Base-by-base conservation (phyloP, 75 land plant species). In the Adiantum capillusveneris region DNA sequence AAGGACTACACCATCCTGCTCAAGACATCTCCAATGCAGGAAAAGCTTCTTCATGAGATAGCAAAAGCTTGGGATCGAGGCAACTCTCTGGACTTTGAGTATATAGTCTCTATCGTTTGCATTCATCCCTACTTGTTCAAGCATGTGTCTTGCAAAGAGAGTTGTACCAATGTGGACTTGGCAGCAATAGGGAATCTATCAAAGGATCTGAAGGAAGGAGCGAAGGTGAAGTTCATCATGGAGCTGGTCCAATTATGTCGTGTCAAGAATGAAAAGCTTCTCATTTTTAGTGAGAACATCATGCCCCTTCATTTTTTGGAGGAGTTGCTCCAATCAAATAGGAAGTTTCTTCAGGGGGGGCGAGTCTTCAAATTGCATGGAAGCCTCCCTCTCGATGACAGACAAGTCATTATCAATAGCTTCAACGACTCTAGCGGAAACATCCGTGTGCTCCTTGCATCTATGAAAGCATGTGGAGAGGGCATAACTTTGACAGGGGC, bases 401-500 rank as follows among this genome's bases (percentile, higher is more conserved):
- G 95, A 0, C 74, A 81, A 39, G 63, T 62, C n/a, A 61, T 81
- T 20, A 83, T 88, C 55, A 82, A 85, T 18, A 69, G 66, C 27
- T 89, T 93, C 70, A 86, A 86, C 20, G 70, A 78, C 7, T 88
- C 96, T 7, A 61, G 0, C 58, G 50, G 0, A 59, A 44, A 12
- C 69, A 74, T 17, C 77, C 79, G 56, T 14, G 79, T 93, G 9
- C 58, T 93, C 6, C 72, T 83, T 17, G 98, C 90, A 20, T 93
- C 98, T 25, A 83, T 84, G 19, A 79, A 72, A 18, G 90, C 98
- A 3, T 81, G 95, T 65, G 84, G 87, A 18, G 90, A 88, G 59
- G 98, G 96, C 13, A 74, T 93, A 0, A 83, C 72, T 70, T 70
- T 93, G 42, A 77, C 80, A 21, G 98, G 87, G 29, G 98, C 95